Evolutionary conservation across 805 yeast genomes (phyloP).

Genomic region (Zygosaccharomyces bailii): DNA sequence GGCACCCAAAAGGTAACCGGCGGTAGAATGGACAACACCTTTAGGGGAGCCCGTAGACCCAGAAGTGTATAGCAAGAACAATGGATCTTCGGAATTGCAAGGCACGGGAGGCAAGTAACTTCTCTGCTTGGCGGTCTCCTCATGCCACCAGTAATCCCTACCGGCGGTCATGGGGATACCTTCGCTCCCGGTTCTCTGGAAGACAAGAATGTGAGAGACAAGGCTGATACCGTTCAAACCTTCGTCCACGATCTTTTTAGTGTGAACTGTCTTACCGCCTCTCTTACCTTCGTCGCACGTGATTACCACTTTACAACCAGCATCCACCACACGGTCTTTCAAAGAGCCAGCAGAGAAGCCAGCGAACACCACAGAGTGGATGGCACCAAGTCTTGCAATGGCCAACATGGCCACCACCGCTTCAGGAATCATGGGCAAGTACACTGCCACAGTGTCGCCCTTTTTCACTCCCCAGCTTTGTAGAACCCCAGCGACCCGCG

Average conservation of each 20-base stretch:
- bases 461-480: conserved; percentile 60
- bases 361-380: conserved; percentile 82
- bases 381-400: conserved; percentile 74
- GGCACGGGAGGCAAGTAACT: conserved; percentile 70
- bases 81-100: conserved; percentile 75
- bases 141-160: conserved; percentile 77
- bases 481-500: conserved; percentile 67
- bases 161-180: conserved; percentile 38
- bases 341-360: conserved; percentile 75
- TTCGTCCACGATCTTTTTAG: conserved; percentile 79
- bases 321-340: conserved; percentile 68
- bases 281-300: conserved; percentile 81
- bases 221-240: conserved; percentile 64
- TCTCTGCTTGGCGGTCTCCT: conserved; percentile 60
- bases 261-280: conserved; percentile 78
- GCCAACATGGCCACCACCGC: conserved; percentile 75
- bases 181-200: conserved; percentile 65
- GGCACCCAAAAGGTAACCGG: conserved; percentile 74
- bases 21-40: conserved; percentile 80
- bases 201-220: conserved; percentile 68
- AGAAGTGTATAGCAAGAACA: conserved; percentile 79
- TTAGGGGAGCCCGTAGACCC: conserved; percentile 89
- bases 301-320: conserved; percentile 65
- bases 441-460: conserved; percentile 84
- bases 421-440: conserved; percentile 83